Evolutionary conservation across 768 basidiomycete species (phyloP).

Genomic region (Lenzites betulinus): DNA sequence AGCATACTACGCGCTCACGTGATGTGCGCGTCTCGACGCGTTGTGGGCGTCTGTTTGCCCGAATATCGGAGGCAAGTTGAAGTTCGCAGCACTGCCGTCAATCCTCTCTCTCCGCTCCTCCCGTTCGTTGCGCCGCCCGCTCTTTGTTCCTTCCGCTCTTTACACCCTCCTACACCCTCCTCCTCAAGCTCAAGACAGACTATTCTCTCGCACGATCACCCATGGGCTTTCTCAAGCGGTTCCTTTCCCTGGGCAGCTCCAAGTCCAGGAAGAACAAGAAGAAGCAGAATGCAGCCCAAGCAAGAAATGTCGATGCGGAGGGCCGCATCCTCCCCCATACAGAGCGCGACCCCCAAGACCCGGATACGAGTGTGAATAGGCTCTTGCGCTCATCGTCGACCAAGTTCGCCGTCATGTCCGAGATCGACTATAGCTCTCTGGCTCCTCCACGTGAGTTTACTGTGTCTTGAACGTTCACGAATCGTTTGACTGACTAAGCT

Average conservation of each 20-base stretch:
- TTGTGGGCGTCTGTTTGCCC: background rate
- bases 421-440: slow-evolving; percentile 56
- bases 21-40: background rate
- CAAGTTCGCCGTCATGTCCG: slow-evolving; percentile 57
- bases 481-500: slow-evolving; percentile 12
- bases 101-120: background rate
- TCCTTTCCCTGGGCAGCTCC: slow-evolving; percentile 69
- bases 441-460: slow-evolving; percentile 68
- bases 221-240: slow-evolving; percentile 73
- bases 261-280: slow-evolving; percentile 54
- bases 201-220: background rate
- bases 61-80: background rate
- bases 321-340: slow-evolving; percentile 23
- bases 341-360: slow-evolving; percentile 32
- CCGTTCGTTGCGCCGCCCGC: no score
- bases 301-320: slow-evolving; percentile 28
- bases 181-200: background rate
- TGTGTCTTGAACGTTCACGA: background rate
- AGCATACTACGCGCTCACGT: background rate
- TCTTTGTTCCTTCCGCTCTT: background rate
- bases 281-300: slow-evolving; percentile 23
- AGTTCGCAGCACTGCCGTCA: background rate
- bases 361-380: slow-evolving; percentile 49
- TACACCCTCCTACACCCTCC: background rate
- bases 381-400: slow-evolving; percentile 75